Percentiles rank a stretch among this genome's conserved stretches.
Evolutionary conservation across 176 grass and related monocot species (phyloP).

Genomic region (Stipa capillata): DNA sequence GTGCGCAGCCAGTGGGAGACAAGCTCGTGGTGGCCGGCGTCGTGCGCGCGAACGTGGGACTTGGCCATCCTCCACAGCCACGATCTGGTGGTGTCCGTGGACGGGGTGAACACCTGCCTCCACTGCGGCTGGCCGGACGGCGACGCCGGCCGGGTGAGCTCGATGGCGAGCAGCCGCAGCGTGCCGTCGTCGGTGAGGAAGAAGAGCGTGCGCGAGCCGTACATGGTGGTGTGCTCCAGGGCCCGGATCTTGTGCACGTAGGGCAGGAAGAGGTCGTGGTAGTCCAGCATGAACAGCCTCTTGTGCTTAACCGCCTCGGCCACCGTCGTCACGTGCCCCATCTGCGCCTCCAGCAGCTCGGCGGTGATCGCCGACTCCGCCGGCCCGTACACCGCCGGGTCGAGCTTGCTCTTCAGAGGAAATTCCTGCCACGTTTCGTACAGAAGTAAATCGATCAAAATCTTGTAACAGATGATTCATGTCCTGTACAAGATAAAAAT

Average conservation of each 20-base stretch:
- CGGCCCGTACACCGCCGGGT: conserved; percentile 56
- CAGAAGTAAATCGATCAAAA: neutral
- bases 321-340: conserved; percentile 40
- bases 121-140: conserved; percentile 37
- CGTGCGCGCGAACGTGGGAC: conserved; percentile 74
- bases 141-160: conserved; percentile 58
- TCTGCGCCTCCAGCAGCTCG: conserved; percentile 39
- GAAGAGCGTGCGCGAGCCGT: conserved; percentile 74
- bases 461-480: neutral
- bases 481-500: neutral
- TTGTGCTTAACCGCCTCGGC: conserved; percentile 51
- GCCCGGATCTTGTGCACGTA: conserved; percentile 72
- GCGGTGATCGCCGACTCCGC: conserved; percentile 59
- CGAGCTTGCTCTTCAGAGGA: conserved; percentile 65
- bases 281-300: conserved; percentile 73
- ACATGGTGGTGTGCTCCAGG: conserved; percentile 48
- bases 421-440: conserved; percentile 31
- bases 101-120: conserved; percentile 54
- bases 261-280: conserved; percentile 72
- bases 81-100: conserved; percentile 34
- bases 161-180: conserved; percentile 69
- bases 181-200: conserved; percentile 59
- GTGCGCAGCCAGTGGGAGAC: conserved; percentile 80
- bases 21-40: conserved; percentile 75
- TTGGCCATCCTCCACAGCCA: conserved; percentile 83